phyloP scores from a whole-genome alignment of 441 rosid genomes.

The Euphorbia corollata region DNA sequence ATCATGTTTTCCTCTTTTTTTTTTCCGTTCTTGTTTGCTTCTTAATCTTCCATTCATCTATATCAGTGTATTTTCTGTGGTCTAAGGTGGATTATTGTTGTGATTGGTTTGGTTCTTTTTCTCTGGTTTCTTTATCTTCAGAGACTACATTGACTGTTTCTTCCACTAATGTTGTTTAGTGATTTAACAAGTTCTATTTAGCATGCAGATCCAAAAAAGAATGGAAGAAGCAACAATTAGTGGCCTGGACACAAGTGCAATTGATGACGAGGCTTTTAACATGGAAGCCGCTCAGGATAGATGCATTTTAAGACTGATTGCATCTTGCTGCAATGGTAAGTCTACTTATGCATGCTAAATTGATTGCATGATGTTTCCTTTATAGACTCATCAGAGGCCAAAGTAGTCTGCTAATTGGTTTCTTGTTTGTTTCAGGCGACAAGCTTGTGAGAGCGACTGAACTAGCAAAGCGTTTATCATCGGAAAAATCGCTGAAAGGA shows the following conservation, averaged over 20 bases:
- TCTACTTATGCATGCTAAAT: slow-evolving; percentile 13
- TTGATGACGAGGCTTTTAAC: slow-evolving; percentile 73
- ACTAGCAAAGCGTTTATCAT: slow-evolving; percentile 60
- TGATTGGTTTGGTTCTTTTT: background rate
- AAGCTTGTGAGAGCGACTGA: slow-evolving; percentile 76
- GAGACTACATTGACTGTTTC: slow-evolving; percentile 3
- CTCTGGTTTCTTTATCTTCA: background rate
- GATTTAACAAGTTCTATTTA: slow-evolving; percentile 12
- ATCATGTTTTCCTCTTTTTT: too few species aligned
- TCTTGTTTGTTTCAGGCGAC: slow-evolving; percentile 47
- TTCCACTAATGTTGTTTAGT: background rate
- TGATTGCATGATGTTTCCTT: background rate
- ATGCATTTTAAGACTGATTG: slow-evolving; percentile 79
- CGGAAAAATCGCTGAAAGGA: slow-evolving; percentile 82
- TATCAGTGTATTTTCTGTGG: background rate
- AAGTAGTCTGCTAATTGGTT: background rate
- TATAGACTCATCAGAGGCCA: background rate
- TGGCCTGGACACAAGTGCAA: slow-evolving; percentile 46
- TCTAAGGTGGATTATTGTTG: background rate
- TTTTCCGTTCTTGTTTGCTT: too few species aligned
- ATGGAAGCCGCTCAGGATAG: slow-evolving; percentile 77
- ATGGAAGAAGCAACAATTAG: slow-evolving; percentile 46
- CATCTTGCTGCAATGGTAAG: slow-evolving; percentile 83
- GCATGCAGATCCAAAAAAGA: slow-evolving; percentile 53
- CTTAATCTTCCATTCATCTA: background rate